phyloP scores from a whole-genome alignment of 805 yeast species.

The Barnettozyma populi region DNA sequence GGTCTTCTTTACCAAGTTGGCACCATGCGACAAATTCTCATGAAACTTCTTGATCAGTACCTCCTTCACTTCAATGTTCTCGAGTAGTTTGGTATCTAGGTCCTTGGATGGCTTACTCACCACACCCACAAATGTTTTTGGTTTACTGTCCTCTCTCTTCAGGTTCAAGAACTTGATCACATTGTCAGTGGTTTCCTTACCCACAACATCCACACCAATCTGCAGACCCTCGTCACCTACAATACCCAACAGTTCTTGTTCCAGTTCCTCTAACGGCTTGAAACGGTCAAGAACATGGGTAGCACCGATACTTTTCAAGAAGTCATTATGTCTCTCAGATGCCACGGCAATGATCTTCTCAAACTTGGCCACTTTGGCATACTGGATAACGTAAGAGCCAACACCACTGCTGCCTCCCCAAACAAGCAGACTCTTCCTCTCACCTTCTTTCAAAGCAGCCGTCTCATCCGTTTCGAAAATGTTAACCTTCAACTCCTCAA shows the following conservation, averaged over 20 bases:
- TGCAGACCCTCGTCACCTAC: slow-evolving; percentile 27
- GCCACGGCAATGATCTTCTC: slow-evolving; percentile 39
- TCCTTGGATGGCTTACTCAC: slow-evolving; percentile 32
- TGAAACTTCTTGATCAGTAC: slow-evolving; percentile 39
- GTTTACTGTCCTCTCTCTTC: slow-evolving; percentile 9
- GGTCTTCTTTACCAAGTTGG: slow-evolving; percentile 30
- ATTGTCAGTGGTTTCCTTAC: slow-evolving; percentile 33
- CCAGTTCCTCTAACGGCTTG: slow-evolving; percentile 21
- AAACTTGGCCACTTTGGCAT: slow-evolving; percentile 36
- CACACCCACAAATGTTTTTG: slow-evolving; percentile 33
- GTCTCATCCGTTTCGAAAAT: slow-evolving; percentile 16
- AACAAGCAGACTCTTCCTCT: slow-evolving; percentile 27
- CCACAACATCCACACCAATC: slow-evolving; percentile 40
- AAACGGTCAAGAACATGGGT: slow-evolving; percentile 35
- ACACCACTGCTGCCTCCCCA: slow-evolving; percentile 49
- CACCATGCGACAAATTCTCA: slow-evolving; percentile 36
- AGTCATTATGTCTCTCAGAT: slow-evolving; percentile 32
- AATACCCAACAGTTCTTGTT: slow-evolving; percentile 17
- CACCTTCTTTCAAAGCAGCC: slow-evolving; percentile 4
- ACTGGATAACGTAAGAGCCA: slow-evolving; percentile 38
- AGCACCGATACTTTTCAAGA: slow-evolving; percentile 38
- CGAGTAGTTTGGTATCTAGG: slow-evolving; percentile 17
- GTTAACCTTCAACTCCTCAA: slow-evolving; percentile 24
- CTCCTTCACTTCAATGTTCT: slow-evolving; percentile 26
- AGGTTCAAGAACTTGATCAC: slow-evolving; percentile 28